Evolutionary conservation across 2,329 filamentous ascomycete genomes (phyloP).

Genomic region (Colletotrichum sp.): DNA sequence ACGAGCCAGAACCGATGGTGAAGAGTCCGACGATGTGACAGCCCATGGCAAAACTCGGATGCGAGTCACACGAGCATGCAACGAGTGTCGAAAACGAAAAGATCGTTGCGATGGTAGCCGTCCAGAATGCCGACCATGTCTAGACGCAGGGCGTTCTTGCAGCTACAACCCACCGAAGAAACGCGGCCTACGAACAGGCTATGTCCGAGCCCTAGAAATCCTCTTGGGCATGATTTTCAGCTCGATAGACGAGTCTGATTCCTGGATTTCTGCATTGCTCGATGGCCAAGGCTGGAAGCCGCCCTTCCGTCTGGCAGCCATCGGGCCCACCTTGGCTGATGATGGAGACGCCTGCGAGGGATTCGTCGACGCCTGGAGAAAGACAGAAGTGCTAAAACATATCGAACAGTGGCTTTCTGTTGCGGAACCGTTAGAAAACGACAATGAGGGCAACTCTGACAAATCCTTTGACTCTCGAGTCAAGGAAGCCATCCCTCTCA

Average conservation of each 20-base stretch:
- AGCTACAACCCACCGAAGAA: conserved; percentile 11
- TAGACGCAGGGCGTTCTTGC: conserved; percentile 24
- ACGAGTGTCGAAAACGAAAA: conserved; percentile 2
- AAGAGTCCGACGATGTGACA: neutral
- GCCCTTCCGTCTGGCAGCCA: neutral
- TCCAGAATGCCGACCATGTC: neutral
- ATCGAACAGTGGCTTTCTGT: neutral
- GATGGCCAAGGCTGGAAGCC: neutral
- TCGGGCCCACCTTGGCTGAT: neutral
- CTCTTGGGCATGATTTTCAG: conserved; percentile 9
- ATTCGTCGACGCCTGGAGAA: conserved; percentile 1
- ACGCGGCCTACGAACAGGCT: conserved; percentile 12
- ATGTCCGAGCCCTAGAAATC: conserved; percentile 3
- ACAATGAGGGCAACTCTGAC: neutral
- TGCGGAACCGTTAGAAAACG: neutral
- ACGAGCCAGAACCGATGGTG: neutral
- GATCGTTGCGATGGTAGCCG: neutral
- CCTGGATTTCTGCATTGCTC: neutral
- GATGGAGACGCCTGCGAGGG: neutral
- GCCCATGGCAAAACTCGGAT: neutral
- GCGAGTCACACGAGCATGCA: conserved; percentile 1
- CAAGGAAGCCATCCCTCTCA: neutral
- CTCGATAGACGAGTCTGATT: neutral
- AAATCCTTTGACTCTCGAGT: neutral
- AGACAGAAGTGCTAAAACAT: neutral